phyloP scores from a whole-genome alignment of 2,329 filamentous ascomycete species.

The Hymenoscyphus scutula region DNA sequence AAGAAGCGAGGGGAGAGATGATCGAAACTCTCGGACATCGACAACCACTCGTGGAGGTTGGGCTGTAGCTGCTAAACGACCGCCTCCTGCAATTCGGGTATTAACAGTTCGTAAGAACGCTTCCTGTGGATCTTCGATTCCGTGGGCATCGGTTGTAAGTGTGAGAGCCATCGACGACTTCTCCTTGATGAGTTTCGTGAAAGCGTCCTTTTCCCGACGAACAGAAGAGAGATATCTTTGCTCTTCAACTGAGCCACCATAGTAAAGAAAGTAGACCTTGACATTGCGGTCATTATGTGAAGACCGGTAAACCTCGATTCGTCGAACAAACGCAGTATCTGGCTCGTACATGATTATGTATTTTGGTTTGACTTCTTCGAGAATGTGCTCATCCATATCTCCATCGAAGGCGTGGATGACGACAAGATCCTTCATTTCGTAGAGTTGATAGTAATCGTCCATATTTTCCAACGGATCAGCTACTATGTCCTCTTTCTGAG shows the following conservation, averaged over 20 bases:
- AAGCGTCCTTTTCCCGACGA: slow-evolving; percentile 93
- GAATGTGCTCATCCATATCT: slow-evolving; percentile 92
- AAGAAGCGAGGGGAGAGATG: slow-evolving; percentile 83
- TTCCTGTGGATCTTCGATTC: slow-evolving; percentile 79
- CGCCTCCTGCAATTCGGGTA: slow-evolving; percentile 92
- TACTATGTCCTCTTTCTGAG: slow-evolving; percentile 72
- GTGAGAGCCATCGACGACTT: slow-evolving; percentile 90
- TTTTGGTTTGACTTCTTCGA: slow-evolving; percentile 88
- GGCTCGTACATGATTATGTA: slow-evolving; percentile 99
- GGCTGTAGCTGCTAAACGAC: slow-evolving; percentile 76
- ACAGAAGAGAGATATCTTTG: slow-evolving; percentile 88
- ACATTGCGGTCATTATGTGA: slow-evolving; percentile 89
- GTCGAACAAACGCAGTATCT: slow-evolving; percentile 87
- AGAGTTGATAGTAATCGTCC: slow-evolving; percentile 89
- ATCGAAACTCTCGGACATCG: slow-evolving; percentile 94
- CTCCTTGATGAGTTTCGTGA: slow-evolving; percentile 92
- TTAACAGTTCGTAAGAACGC: slow-evolving; percentile 93
- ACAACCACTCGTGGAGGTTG: slow-evolving; percentile 89
- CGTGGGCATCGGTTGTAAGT: slow-evolving; percentile 68
- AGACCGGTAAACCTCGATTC: slow-evolving; percentile 93
- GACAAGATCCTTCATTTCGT: slow-evolving; percentile 85
- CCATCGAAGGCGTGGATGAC: slow-evolving; percentile 92
- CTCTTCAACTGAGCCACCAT: slow-evolving; percentile 91
- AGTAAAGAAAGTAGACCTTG: slow-evolving; percentile 95
- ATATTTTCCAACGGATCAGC: slow-evolving; percentile 83